These are phyloP conservation scores for Papiliotrema nemorosa DNA, from an alignment of 1,284 basidiomycete species.

Conservation along the genomic window DNA sequence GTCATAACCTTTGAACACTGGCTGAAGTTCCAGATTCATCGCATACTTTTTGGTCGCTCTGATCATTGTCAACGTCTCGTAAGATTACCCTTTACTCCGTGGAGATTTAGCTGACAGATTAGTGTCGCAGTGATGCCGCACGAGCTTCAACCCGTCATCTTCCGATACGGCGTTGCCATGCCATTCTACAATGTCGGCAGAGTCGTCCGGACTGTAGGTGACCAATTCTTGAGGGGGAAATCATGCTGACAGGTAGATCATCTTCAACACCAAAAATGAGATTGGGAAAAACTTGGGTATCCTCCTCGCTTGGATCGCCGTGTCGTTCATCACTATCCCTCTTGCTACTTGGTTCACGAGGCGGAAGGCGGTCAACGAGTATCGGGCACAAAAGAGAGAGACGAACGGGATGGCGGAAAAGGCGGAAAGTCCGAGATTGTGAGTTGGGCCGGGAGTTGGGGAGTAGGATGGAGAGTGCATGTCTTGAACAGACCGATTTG, in stretches of 20 bases:
- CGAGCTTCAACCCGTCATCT: constrained; percentile 64
- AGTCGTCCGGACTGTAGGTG: constrained; percentile 55
- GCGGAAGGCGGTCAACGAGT: constrained; percentile 34
- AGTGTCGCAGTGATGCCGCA: constrained; percentile 59
- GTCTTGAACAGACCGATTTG: too few species aligned
- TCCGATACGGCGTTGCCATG: constrained; percentile 55
- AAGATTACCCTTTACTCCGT: constrained; percentile 8
- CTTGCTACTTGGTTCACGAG: constrained; percentile 52
- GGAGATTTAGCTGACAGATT: background rate
- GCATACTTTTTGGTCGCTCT: constrained; percentile 43
- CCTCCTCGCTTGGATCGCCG: constrained; percentile 52
- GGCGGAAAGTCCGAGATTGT: too few species aligned
- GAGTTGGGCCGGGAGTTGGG: too few species aligned
- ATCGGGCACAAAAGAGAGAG: too few species aligned
- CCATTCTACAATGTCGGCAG: constrained; percentile 68
- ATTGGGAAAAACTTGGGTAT: constrained; percentile 54
- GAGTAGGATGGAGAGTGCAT: too few species aligned
- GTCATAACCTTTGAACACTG: too few species aligned
- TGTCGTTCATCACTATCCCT: constrained; percentile 49
- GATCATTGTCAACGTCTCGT: constrained; percentile 68
- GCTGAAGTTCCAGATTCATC: constrained; percentile 42
- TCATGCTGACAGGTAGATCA: constrained; percentile 44
- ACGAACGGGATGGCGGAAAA: too few species aligned
- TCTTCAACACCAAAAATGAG: constrained; percentile 65
- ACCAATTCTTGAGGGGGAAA: background rate